Conservation (phyloP, 2,329 filamentous ascomycete genomes). For the Xylariaceae sp. region DNA sequence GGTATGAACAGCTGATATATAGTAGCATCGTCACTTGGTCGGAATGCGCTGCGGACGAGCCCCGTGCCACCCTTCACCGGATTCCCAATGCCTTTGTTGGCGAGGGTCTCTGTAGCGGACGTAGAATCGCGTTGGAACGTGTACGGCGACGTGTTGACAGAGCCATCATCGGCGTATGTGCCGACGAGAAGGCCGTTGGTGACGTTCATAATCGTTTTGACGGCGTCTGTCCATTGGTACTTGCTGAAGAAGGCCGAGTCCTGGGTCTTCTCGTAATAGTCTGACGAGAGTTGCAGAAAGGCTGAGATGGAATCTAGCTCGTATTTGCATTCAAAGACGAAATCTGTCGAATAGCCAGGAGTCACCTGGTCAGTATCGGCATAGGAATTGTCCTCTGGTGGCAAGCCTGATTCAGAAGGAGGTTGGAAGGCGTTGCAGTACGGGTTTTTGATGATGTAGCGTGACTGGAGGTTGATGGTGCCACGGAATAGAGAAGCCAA, state of each 20-base stretch:
- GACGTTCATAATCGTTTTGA: conserved; percentile 55
- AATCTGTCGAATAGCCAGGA: conserved; percentile 60
- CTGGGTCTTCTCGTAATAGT: conserved; percentile 65
- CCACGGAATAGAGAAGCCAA: conserved; percentile 68
- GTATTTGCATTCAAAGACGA: conserved; percentile 82
- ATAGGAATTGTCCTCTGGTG: conserved; percentile 51
- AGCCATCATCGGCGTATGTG: conserved; percentile 60
- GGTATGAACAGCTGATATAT: conserved; percentile 76
- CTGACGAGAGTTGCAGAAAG: conserved; percentile 67
- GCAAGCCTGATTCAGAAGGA: conserved; percentile 67
- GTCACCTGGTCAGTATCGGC: conserved; percentile 56
- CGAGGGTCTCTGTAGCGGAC: conserved; percentile 67
- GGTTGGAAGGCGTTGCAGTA: conserved; percentile 97
- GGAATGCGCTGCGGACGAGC: conserved; percentile 71
- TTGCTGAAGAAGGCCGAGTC: conserved; percentile 65
- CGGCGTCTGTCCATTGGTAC: conserved; percentile 61
- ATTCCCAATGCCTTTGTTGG: conserved; percentile 64
- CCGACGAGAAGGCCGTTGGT: conserved; percentile 48
- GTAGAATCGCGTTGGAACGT: conserved; percentile 66
- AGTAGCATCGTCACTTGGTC: conserved; percentile 74
- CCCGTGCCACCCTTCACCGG: conserved; percentile 66
- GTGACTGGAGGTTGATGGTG: conserved; percentile 70
- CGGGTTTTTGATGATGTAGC: conserved; percentile 65
- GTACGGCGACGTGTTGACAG: conserved; percentile 54
- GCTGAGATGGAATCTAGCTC: conserved; percentile 77